Evolutionary conservation across 257 asterid genomes (phyloP), one percentile per base, ranked within the genome.

Genomic region (Henckelia pumila): DNA sequence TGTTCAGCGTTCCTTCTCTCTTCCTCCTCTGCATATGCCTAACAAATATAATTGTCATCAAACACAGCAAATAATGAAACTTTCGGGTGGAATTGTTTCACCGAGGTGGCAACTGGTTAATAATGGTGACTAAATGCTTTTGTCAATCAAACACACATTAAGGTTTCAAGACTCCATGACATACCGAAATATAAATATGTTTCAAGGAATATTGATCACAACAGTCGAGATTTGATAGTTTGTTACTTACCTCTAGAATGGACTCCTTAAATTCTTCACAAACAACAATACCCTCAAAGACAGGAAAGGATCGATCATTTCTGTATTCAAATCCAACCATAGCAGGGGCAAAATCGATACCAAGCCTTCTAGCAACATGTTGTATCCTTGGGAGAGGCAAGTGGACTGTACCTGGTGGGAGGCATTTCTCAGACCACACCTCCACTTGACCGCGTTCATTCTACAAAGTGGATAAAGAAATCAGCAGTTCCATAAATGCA

Each of bases 361-460:
- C 86, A 63, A 93, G 86, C 71, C 90, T 81, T 78, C 70, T 90
- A 5, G 95, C 99, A 47, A 90, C 88, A 67, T 66, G 70, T 30
- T 69, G 84, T 49, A 88, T 74, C 80, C 96, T 82, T 57, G 96
- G 95, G 56, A 86, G 83, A 63, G 78, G 85, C 86, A 90, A 64
- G 70, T 93, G 99, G 74, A 90, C 83, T 17, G 97, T 93, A 70
- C 99, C 99, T 0, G 92, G 96, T 47, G 99, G 96, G 67, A 93
- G 95, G 85, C 99, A 88, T 83, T 88, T 93, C 83, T 90, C 97
- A 7, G 95, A 93, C 99, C 99, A 93, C 52, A 90, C 97, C 73
- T 93, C 99, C 76, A 93, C 99, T 78, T 73, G 95, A 50, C 97
- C 96, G 32, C 97, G 95, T 73, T 88, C 99, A 53, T 93, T 93